phyloP scores from a whole-genome alignment of 306 rosid genomes.

The Pterocarpus macrocarpus region DNA sequence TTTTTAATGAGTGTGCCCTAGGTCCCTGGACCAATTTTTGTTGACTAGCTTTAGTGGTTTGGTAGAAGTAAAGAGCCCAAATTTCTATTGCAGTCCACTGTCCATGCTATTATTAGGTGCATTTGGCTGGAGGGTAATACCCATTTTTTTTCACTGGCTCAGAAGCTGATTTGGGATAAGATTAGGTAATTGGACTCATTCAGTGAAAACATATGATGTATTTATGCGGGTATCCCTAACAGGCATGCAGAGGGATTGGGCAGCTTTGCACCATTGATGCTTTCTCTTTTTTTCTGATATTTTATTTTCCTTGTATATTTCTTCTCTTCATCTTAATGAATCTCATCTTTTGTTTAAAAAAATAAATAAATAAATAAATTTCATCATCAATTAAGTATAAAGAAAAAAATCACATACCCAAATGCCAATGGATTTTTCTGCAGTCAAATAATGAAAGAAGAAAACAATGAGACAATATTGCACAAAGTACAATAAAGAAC shows the following conservation, averaged over 20 bases:
- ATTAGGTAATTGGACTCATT: conserved; percentile 3
- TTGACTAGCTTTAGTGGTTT: conserved; percentile 7
- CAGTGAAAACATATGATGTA: conserved; percentile 7
- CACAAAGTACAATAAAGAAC: background rate
- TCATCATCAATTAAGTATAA: no score
- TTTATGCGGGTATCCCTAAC: background rate
- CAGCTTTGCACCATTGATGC: background rate
- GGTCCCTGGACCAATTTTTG: background rate
- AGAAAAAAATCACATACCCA: background rate
- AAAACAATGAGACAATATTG: conserved; percentile 12
- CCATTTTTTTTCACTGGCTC: background rate
- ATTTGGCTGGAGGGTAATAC: background rate
- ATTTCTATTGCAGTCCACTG: background rate
- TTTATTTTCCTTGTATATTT: conserved; percentile 15
- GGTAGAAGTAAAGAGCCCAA: background rate
- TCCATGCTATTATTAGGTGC: background rate
- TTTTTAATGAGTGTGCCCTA: background rate
- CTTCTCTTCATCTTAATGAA: conserved; percentile 20
- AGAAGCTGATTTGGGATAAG: conserved; percentile 11
- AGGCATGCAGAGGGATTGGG: conserved; percentile 9
- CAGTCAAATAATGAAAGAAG: background rate
- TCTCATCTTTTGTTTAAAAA: background rate
- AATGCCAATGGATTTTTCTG: background rate
- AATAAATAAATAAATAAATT: no score
- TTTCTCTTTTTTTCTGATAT: background rate